Base-by-base conservation (phyloP, 192 early-diverging fungal genomes). In the Gamsiella multidivaricata region DNA sequence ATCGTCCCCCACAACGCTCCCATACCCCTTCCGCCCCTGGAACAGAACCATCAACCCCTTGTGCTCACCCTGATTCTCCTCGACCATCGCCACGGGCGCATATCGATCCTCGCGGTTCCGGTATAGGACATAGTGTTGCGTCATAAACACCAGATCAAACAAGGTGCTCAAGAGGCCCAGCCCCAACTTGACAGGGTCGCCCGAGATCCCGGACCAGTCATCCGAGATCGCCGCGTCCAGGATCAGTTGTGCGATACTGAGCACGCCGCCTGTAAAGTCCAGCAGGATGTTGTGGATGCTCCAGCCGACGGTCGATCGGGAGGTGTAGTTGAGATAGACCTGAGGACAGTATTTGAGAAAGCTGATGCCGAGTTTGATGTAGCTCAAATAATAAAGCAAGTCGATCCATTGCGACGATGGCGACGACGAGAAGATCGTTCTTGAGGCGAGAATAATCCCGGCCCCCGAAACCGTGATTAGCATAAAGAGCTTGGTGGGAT, bases 251-350 rank as follows among this genome's bases (percentile, higher is more conserved):
- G 83, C 46, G 55, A 95, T 82, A 23, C 93, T 94, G 31, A 96
- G 66, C 0, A 80, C 39, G 0, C 96, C 96, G 29, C 96, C 96
- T 20, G 89, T 89, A 26, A 94, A 91, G 70, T 98, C 96, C 51
- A 96, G 81, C 7, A 96, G 49, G 56, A 96, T 95, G 58, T 94
- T 95, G 49, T 91, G 87, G 49, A 97, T 94, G 54, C 90, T 92
- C 95, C 95, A 98, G 2, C 96, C 96, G 0, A 86, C 88, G 2
- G 96, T 98, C 2, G 93, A 94, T 67, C 91, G 80, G 23, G 89
- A 84, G 22, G 52, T 32, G 65, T 81, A 91, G 66, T 98, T 98
- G 53, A 94, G 53, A 68, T 84, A 91, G 15, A 55, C 85, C 49
- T 94, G 93, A 36, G 93, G 93, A 3, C 90, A 61, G 61, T 93